A percentile compares a stretch with the other conserved stretches of the same genome.
Conservation (phyloP, 2,329 filamentous ascomycete genomes). For the Geosmithia flava region DNA sequence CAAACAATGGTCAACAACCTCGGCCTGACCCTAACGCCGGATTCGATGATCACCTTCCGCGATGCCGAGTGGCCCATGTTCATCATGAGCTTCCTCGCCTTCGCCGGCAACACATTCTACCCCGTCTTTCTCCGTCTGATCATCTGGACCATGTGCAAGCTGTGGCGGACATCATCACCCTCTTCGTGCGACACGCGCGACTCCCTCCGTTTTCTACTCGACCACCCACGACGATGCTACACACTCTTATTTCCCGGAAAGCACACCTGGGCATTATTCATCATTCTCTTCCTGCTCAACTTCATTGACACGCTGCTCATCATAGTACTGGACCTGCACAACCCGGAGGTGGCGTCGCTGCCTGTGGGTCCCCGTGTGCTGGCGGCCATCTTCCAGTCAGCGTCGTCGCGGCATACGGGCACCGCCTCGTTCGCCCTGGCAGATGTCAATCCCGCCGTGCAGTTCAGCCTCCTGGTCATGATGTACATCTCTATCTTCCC, state of each 20-base stretch:
- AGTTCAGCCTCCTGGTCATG: slow-evolving; percentile 48
- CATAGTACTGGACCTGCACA: slow-evolving; percentile 35
- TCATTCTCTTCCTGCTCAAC: slow-evolving; percentile 37
- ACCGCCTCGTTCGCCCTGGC: slow-evolving; percentile 37
- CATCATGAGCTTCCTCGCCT: slow-evolving; percentile 33
- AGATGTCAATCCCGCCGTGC: slow-evolving; percentile 37
- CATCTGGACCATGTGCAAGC: slow-evolving; percentile 41
- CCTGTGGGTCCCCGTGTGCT: slow-evolving; percentile 33
- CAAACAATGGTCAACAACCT: slow-evolving; percentile 40
- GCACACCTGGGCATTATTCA: slow-evolving; percentile 46
- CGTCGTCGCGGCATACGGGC: slow-evolving; percentile 31
- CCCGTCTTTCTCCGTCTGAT: slow-evolving; percentile 44
- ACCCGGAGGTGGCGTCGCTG: slow-evolving; percentile 32
- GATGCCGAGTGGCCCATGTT: slow-evolving; percentile 29
- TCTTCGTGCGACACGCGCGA: slow-evolving; percentile 22
- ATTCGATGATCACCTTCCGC: slow-evolving; percentile 37
- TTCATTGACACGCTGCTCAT: slow-evolving; percentile 43
- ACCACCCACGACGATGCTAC: slow-evolving; percentile 51
- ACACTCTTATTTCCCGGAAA: slow-evolving; percentile 47
- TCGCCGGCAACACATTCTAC: slow-evolving; percentile 43
- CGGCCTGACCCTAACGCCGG: slow-evolving; percentile 40
- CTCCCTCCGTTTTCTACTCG: slow-evolving; percentile 42
- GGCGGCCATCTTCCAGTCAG: slow-evolving; percentile 46
- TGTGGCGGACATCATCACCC: slow-evolving; percentile 15
- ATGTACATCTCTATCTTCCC: slow-evolving; percentile 55